Conservation (phyloP, 2,329 filamentous ascomycete genomes). For the Colletotrichum tofieldiae region DNA sequence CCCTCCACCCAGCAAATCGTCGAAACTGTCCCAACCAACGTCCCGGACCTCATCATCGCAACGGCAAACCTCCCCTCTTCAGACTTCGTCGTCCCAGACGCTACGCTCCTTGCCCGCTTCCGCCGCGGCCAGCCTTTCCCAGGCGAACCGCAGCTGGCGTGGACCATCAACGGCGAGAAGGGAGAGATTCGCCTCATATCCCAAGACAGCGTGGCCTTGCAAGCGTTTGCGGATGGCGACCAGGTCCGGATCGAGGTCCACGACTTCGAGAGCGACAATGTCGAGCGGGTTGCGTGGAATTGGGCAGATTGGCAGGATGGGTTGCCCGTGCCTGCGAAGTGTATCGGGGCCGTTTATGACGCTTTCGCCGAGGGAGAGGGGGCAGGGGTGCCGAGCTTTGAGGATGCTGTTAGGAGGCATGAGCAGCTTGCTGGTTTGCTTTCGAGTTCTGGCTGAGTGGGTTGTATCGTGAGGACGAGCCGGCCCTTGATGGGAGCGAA, state of each 20-base stretch:
- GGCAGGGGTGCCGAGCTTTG: slow-evolving; percentile 17
- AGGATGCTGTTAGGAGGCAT: slow-evolving; percentile 33
- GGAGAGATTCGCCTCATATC: slow-evolving; percentile 58
- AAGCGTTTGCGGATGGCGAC: slow-evolving; percentile 54
- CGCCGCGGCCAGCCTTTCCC: slow-evolving; percentile 66
- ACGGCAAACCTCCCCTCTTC: slow-evolving; percentile 56
- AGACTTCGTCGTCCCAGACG: slow-evolving; percentile 48
- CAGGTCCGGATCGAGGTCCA: slow-evolving; percentile 66
- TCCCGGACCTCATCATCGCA: slow-evolving; percentile 50
- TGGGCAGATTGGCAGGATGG: slow-evolving; percentile 65
- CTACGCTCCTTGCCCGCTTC: slow-evolving; percentile 61
- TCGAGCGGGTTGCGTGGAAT: slow-evolving; percentile 60
- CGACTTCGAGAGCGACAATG: slow-evolving; percentile 61
- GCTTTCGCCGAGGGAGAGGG: slow-evolving; percentile 57
- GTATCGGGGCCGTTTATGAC: slow-evolving; percentile 72
- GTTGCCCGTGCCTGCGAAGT: slow-evolving; percentile 60
- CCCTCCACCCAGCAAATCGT: slow-evolving; percentile 5
- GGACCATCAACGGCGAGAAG: slow-evolving; percentile 67
- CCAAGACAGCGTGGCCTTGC: slow-evolving; percentile 35
- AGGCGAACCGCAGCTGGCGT: slow-evolving; percentile 61
- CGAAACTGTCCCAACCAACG: slow-evolving; percentile 37
- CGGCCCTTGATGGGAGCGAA: not conserved
- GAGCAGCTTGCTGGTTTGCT: slow-evolving; percentile 29
- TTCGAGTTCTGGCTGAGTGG: not conserved
- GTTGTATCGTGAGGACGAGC: too few species aligned